Conservation (phyloP, 2,329 filamentous ascomycete species). For the Claviceps sp. region DNA sequence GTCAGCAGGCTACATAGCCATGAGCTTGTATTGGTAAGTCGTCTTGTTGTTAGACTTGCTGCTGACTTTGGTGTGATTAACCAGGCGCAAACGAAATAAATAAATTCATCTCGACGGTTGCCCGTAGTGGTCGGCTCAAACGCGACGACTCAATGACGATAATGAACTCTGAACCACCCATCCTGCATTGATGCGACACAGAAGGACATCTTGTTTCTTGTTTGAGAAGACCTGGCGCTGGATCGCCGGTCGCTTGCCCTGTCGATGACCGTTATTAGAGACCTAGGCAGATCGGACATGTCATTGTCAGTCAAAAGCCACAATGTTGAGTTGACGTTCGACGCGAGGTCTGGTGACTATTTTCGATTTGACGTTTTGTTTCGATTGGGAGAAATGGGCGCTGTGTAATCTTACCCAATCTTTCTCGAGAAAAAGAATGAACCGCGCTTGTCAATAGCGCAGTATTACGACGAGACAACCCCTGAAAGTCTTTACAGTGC, state of each 20-base stretch:
- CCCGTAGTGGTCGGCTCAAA: not conserved
- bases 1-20: not conserved
- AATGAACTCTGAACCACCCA: too few species aligned
- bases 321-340: not conserved
- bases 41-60: not conserved
- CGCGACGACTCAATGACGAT: not conserved
- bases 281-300: too few species aligned
- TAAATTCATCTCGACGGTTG: not conserved
- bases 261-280: not conserved
- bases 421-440: not conserved
- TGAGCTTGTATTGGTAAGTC: not conserved
- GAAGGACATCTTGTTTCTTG: not conserved
- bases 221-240: not conserved
- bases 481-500: not conserved
- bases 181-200: not conserved
- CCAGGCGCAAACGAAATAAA: conserved; percentile 6
- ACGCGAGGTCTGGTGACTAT: too few species aligned
- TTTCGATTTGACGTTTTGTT: too few species aligned
- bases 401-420: not conserved
- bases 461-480: not conserved
- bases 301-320: not conserved
- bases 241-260: not conserved
- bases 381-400: not conserved
- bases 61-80: not conserved
- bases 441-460: not conserved